Conservation (phyloP, 345 rosid species). For the Acer campestre region DNA sequence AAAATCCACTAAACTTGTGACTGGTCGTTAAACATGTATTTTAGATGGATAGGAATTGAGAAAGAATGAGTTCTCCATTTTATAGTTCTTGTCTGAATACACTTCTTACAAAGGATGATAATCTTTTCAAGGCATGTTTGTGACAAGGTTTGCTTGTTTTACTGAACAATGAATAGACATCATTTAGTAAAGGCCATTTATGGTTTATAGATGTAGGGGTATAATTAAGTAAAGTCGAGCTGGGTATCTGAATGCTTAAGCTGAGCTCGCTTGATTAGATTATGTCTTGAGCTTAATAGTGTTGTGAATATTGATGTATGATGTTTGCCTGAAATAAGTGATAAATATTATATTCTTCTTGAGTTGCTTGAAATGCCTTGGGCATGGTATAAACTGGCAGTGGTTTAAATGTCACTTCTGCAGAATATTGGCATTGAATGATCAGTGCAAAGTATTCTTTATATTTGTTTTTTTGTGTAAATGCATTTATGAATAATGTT, state of each 20-base stretch:
- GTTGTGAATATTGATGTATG: background rate
- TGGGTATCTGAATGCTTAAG: background rate
- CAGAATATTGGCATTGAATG: no score
- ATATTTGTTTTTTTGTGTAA: no score
- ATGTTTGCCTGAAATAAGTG: background rate
- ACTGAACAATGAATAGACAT: background rate
- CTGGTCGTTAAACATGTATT: background rate
- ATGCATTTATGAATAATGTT: no score
- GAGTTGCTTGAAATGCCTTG: background rate
- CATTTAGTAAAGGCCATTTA: background rate
- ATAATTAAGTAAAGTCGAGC: background rate
- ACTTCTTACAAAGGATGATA: background rate
- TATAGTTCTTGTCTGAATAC: no score
- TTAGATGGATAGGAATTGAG: no score
- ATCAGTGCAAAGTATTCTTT: no score
- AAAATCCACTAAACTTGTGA: background rate
- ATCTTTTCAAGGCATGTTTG: background rate
- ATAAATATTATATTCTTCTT: background rate
- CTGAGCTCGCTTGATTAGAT: background rate
- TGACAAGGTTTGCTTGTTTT: background rate
- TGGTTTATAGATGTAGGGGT: background rate
- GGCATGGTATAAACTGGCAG: background rate
- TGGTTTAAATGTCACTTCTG: background rate
- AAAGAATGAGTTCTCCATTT: no score
- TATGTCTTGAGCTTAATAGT: background rate